phyloP scores from a whole-genome alignment of 331 rosid species.

The Prunus yedoensis region DNA sequence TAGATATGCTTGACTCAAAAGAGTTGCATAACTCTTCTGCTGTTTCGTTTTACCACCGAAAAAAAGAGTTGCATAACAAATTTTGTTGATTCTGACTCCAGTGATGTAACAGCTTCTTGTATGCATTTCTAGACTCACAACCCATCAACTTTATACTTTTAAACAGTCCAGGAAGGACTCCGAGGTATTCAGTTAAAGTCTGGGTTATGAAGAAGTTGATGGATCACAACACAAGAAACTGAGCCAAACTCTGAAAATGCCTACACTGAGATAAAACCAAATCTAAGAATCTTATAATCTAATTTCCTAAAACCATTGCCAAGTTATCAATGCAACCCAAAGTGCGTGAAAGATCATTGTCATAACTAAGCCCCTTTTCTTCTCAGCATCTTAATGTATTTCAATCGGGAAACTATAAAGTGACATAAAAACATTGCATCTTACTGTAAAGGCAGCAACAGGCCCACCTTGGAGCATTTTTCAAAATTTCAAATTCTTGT shows the following conservation, averaged over 20 bases:
- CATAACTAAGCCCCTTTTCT: neutral
- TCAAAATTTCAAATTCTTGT: constrained; percentile 82
- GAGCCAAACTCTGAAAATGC: neutral
- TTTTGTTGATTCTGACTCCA: neutral
- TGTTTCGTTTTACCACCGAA: too few relatives aligned
- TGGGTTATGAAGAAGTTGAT: too few relatives aligned
- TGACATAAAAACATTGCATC: neutral
- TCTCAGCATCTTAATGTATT: neutral
- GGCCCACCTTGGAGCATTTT: constrained; percentile 88
- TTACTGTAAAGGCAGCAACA: neutral
- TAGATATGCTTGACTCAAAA: neutral
- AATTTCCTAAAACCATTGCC: neutral
- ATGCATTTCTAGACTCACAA: neutral
- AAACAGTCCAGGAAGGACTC: neutral
- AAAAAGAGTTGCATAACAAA: neutral
- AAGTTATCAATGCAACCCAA: neutral
- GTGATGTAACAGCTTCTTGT: neutral
- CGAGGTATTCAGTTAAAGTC: neutral
- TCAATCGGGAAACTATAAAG: neutral
- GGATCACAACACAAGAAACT: neutral
- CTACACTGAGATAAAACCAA: neutral
- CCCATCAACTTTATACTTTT: neutral
- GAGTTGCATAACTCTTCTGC: neutral
- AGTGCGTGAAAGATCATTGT: neutral
- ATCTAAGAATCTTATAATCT: neutral